Evolutionary conservation across 2,329 filamentous ascomycete species (phyloP), one percentile per base, ranked within the genome.

Genomic region (Talaromyces sp.): DNA sequence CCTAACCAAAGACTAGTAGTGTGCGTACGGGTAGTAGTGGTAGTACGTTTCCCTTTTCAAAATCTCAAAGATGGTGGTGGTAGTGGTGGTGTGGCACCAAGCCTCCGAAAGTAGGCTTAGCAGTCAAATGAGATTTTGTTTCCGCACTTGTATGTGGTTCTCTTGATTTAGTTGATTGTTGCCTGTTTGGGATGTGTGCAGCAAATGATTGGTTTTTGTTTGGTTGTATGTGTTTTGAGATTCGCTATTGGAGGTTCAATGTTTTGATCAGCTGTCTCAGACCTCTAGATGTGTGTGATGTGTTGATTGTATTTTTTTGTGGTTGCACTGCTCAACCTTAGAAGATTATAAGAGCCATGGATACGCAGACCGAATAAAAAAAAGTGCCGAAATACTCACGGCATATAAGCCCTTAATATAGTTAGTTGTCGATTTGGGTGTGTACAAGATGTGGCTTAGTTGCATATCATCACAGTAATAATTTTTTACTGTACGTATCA

Each of bases 51-150:
- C 36, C 17, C 11, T 37, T 11, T 11, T 31, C 3, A 21, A n/a
- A n/a, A n/a, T n/a, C n/a, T n/a, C n/a, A 5, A 13, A 11, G 9
- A 25, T 11, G 35, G 33, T 36, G n/a, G n/a, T n/a, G n/a, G n/a
- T n/a, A n/a, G n/a, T n/a, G 53, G 53, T 56, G 40, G 54, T 56
- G 54, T 56, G 43, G 41, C 41, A 56, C 41, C 41, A 15, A 28
- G 33, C 25, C 43, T 46, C 22, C 15, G 35, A 52, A 52, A 39
- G 45, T 28, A 33, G 45, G 45, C 45, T 48, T 33, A 48, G 45
- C 45, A 48, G 45, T 48, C 45, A 33, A 48, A 48, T 48, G 33
- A 48, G 28, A 35, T 21, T 46, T n/a, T 10, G 2, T 33, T 35
- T 33, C 33, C 13, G 2, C n/a, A 8, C n/a, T 46, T 46, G 43